Base-by-base conservation (phyloP, 495 filamentous ascomycete genomes). In the Acidomyces sp. region DNA sequence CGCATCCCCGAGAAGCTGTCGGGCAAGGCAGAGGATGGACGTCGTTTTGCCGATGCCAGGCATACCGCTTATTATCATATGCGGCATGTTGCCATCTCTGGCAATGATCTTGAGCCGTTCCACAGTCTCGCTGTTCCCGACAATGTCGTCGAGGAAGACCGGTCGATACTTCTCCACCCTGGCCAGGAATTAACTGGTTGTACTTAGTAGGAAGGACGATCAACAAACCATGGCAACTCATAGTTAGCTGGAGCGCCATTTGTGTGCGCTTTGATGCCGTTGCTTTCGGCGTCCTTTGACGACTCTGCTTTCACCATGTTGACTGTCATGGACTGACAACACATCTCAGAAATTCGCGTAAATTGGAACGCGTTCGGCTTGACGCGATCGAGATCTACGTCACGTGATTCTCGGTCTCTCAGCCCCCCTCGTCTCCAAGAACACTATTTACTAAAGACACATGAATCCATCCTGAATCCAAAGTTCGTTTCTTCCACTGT, bases 81-180 rank as follows among this genome's bases (percentile, higher is more conserved):
- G 90, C 4, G 90, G 90, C 84, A 99, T 94, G 64, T 99, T 99
- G 52, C 90, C 90, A 68, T 99, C 90, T 61, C 86, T 90, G 13
- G 92, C 87, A 50, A 99, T 99, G 51, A 99, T 96, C 60, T 99
- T 96, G 50, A 99, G 67, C 15, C 90, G 82, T 61, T 95, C 92
- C 51, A 99, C 79, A 0, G 90, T 99, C 58, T 99, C 90, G 10
- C 78, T 92, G 58, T 99, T 99, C 45, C 90, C 90, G 39, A 96
- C 92, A 35, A 99, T 76, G 56, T 99, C 90, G 64, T 95, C 85
- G 24, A 99, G 79, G 65, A 85, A 83, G 36, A 87, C 67, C 0
- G 90, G 90, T 29, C 90, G 75, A 63, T 99, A 99, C 59, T 99
- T 99, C 62, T 99, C 90, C 26, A 99, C 92, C 90, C 90, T 95